Conservation (phyloP, 202 grass and related monocot species). For the Sporobolus alterniflorus region DNA sequence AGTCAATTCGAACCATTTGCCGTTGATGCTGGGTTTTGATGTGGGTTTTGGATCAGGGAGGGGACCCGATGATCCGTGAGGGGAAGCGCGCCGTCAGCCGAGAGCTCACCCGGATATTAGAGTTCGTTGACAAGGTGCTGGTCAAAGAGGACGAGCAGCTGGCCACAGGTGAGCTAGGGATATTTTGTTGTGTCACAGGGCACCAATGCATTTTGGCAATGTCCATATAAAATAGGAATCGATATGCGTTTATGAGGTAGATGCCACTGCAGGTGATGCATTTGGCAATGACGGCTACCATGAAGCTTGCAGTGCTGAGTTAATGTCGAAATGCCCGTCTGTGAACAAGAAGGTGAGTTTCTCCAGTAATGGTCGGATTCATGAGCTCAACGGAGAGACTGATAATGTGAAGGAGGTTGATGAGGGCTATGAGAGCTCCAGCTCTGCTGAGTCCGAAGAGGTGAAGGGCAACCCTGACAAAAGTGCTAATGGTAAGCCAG, state of each 20-base stretch:
- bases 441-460: conserved; percentile 34
- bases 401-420: conserved; percentile 16
- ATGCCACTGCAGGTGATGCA: neutral
- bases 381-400: neutral
- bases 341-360: conserved; percentile 58
- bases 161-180: neutral
- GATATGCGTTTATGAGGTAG: no score
- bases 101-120: conserved; percentile 65
- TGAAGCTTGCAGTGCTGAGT: conserved; percentile 26
- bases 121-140: conserved; percentile 76
- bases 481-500: conserved; percentile 29
- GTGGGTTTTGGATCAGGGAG: conserved; percentile 39
- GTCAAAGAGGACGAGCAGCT: conserved; percentile 51
- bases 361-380: conserved; percentile 19
- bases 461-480: conserved; percentile 1
- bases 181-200: no score
- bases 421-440: conserved; percentile 43
- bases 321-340: neutral
- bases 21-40: neutral
- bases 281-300: conserved; percentile 22
- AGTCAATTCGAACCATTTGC: neutral
- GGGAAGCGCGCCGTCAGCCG: conserved; percentile 64
- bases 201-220: no score
- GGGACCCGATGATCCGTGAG: conserved; percentile 59
- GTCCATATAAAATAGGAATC: no score